Conservation (phyloP, 805 yeast species). For the Saccharomycopsis schoenii region DNA sequence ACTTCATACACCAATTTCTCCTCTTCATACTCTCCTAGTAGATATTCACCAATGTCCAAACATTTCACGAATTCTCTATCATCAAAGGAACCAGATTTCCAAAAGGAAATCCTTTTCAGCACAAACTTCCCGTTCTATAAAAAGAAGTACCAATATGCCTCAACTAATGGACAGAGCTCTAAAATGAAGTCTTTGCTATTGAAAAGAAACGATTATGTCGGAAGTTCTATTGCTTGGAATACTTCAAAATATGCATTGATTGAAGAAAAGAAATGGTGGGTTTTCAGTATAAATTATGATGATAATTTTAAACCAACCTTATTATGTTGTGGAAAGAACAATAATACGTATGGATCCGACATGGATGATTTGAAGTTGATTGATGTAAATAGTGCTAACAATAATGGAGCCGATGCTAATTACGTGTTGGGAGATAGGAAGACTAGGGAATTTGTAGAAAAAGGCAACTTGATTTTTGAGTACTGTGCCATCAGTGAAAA, state of each 20-base stretch:
- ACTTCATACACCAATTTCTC: background rate
- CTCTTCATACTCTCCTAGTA: background rate
- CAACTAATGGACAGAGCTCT: conserved; percentile 31
- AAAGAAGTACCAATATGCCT: conserved; percentile 42
- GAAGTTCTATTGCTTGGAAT: conserved; percentile 56
- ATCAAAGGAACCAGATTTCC: background rate
- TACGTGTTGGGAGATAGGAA: conserved; percentile 23
- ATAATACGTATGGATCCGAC: conserved; percentile 56
- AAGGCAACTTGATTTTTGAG: conserved; percentile 18
- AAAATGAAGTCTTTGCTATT: conserved; percentile 21
- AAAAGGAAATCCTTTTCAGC: conserved; percentile 50
- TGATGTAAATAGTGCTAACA: conserved; percentile 23
- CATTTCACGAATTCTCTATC: background rate
- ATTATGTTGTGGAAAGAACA: conserved; percentile 55
- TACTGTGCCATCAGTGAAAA: conserved; percentile 14
- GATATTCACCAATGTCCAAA: background rate
- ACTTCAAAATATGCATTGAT: conserved; percentile 56
- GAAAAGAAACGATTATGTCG: conserved; percentile 25
- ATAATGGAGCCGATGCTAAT: conserved; percentile 3
- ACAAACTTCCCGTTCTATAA: conserved; percentile 80
- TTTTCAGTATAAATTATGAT: conserved; percentile 43
- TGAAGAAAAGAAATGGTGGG: conserved; percentile 64
- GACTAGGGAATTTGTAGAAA: conserved; percentile 25
- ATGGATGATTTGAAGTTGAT: conserved; percentile 30
- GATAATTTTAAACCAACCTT: conserved; percentile 42